A percentile compares a stretch with the other conserved stretches of the same genome.
Conservation (phyloP, 1,139 yeast genomes). For the Candida sanyaensis region DNA sequence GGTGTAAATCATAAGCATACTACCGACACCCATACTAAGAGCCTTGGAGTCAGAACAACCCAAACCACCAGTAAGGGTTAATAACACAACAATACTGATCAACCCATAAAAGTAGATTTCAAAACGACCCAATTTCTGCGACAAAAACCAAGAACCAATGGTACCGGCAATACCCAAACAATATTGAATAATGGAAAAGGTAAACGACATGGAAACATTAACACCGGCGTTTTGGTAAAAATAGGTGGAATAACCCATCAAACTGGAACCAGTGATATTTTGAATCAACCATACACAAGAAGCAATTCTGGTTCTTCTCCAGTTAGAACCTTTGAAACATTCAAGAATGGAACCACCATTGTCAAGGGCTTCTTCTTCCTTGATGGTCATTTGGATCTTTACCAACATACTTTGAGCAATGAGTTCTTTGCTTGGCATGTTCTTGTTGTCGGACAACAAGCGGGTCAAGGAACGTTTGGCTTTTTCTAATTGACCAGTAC, state of each 20-base stretch:
- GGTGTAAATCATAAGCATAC: conserved; percentile 47
- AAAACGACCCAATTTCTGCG: conserved; percentile 51
- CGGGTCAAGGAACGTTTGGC: conserved; percentile 38
- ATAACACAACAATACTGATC: conserved; percentile 30
- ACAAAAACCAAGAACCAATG: conserved; percentile 50
- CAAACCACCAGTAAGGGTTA: conserved; percentile 48
- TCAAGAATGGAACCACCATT: conserved; percentile 40
- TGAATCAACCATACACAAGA: conserved; percentile 52
- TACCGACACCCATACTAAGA: conserved; percentile 47
- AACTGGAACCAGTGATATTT: conserved; percentile 51
- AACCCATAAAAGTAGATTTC: conserved; percentile 49
- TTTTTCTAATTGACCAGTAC: conserved; percentile 31
- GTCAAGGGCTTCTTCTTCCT: conserved; percentile 40
- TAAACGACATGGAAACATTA: conserved; percentile 40
- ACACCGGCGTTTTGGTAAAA: conserved; percentile 54
- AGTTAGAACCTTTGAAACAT: conserved; percentile 51
- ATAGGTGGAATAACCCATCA: conserved; percentile 58
- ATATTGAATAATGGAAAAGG: conserved; percentile 47
- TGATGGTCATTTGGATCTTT: conserved; percentile 44
- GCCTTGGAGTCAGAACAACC: conserved; percentile 18
- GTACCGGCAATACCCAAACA: conserved; percentile 55
- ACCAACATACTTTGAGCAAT: conserved; percentile 43
- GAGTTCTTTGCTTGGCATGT: conserved; percentile 36
- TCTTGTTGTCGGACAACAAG: conserved; percentile 32
- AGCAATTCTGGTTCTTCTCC: conserved; percentile 58